Conservation (phyloP, 2,329 filamentous ascomycete species). For the Hypoxylon sp. region DNA sequence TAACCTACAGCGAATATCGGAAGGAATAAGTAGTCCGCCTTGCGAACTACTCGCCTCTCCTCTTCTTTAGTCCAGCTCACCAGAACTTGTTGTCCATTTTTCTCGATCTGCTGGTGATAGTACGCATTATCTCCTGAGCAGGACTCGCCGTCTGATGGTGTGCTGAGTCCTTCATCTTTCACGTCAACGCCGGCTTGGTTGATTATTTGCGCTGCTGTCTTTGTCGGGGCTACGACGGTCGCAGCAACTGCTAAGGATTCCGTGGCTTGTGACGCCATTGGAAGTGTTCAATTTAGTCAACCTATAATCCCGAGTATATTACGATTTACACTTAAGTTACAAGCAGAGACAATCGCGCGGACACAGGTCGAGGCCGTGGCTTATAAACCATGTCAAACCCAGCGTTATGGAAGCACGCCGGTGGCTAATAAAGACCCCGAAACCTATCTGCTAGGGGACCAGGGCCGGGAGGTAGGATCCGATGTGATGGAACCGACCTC, state of each 20-base stretch:
- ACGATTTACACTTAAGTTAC: no score
- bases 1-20: slow-evolving; percentile 44
- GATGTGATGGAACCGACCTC: slow-evolving; percentile 17
- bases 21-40: slow-evolving; percentile 46
- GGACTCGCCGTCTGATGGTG: slow-evolving; percentile 27
- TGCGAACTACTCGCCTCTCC: slow-evolving; percentile 42
- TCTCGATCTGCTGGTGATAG: slow-evolving; percentile 40
- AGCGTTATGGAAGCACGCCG: slow-evolving; percentile 14
- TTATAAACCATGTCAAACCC: slow-evolving; percentile 16
- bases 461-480: slow-evolving; percentile 6
- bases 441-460: slow-evolving; percentile 1
- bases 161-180: slow-evolving; percentile 16
- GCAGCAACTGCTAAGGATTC: slow-evolving; percentile 35
- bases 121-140: slow-evolving; percentile 12
- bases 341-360: background rate
- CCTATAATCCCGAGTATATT: background rate
- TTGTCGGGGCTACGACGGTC: slow-evolving; percentile 12
- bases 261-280: slow-evolving; percentile 34
- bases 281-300: background rate
- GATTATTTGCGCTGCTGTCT: slow-evolving; percentile 28
- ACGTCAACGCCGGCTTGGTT: slow-evolving; percentile 8
- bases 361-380: background rate
- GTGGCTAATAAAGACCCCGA: slow-evolving; percentile 11
- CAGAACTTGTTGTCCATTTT: slow-evolving; percentile 36
- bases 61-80: slow-evolving; percentile 46